Evolutionary conservation across 208 protist species (phyloP).

Genomic region (Trypanosoma vivax): DNA sequence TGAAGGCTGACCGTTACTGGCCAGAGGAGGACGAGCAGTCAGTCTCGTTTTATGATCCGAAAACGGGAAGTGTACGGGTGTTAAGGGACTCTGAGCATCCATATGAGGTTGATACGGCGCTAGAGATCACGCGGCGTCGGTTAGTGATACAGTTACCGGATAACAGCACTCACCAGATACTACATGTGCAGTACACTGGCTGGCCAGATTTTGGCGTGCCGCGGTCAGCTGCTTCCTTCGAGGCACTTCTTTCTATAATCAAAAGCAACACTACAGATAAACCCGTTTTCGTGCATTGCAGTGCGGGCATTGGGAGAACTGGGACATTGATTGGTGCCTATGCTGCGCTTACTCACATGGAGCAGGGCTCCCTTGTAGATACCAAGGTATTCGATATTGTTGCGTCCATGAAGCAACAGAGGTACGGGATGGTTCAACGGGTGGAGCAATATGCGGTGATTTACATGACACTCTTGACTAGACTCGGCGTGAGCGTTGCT

Average conservation of each 20-base stretch:
- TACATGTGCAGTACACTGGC: slow-evolving; percentile 73
- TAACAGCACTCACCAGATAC: slow-evolving; percentile 29
- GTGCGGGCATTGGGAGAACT: slow-evolving; percentile 79
- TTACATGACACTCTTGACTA: slow-evolving; percentile 52
- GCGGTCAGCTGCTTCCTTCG: slow-evolving; percentile 43
- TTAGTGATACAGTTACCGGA: slow-evolving; percentile 16
- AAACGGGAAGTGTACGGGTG: slow-evolving; percentile 12
- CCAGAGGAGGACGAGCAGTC: slow-evolving; percentile 22
- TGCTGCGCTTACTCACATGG: slow-evolving; percentile 31
- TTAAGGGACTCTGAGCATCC: slow-evolving; percentile 32
- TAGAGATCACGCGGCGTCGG: slow-evolving; percentile 20
- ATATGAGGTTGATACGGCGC: slow-evolving; percentile 19
- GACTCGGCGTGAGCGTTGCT: slow-evolving; percentile 21
- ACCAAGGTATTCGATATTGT: slow-evolving; percentile 39
- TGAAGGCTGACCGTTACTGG: slow-evolving; percentile 83
- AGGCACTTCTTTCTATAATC: slow-evolving; percentile 49
- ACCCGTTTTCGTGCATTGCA: slow-evolving; percentile 79
- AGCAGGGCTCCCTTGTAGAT: slow-evolving; percentile 23
- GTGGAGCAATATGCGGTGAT: slow-evolving; percentile 85
- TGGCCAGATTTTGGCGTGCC: slow-evolving; percentile 86
- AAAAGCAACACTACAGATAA: slow-evolving; percentile 8
- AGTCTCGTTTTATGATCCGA: neutral
- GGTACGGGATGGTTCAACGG: slow-evolving; percentile 80
- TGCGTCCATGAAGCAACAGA: slow-evolving; percentile 38
- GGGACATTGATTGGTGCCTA: slow-evolving; percentile 81